Evolutionary conservation across 352 stramenopile species (phyloP).

Genomic region (Phytophthora melonis): DNA sequence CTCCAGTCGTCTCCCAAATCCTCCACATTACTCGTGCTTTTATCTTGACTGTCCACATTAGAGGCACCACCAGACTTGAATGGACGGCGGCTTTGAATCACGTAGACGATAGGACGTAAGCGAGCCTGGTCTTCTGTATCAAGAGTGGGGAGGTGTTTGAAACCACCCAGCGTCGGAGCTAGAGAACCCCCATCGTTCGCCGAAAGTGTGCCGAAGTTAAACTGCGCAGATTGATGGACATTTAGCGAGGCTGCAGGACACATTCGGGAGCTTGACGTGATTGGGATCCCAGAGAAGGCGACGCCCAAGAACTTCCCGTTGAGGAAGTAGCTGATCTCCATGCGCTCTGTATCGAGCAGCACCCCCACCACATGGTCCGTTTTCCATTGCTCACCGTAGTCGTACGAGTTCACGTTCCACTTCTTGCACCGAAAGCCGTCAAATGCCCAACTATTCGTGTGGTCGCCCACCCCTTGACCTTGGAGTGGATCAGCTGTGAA

Average conservation of each 20-base stretch:
- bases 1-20: constrained; percentile 11
- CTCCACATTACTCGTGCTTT: not conserved
- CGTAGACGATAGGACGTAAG: constrained; percentile 50
- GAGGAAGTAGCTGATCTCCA: constrained; percentile 91
- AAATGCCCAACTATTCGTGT: constrained; percentile 91
- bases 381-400: constrained; percentile 89
- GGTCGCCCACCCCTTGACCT: constrained; percentile 93
- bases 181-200: constrained; percentile 12
- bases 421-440: constrained; percentile 92
- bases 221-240: constrained; percentile 74
- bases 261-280: constrained; percentile 58
- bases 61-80: not conserved
- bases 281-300: constrained; percentile 72
- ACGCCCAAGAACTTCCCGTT: constrained; percentile 92
- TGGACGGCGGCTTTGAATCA: constrained; percentile 4
- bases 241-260: constrained; percentile 90
- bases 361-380: constrained; percentile 88
- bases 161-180: constrained; percentile 13
- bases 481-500: constrained; percentile 87
- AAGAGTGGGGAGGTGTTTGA: constrained; percentile 50
- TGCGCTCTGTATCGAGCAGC: constrained; percentile 84
- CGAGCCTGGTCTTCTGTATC: constrained; percentile 55
- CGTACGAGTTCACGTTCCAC: constrained; percentile 85
- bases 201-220: constrained; percentile 75
- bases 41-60: not conserved